phyloP scores from a whole-genome alignment of 2,329 filamentous ascomycete genomes.

The Trichophaea hybrida region DNA sequence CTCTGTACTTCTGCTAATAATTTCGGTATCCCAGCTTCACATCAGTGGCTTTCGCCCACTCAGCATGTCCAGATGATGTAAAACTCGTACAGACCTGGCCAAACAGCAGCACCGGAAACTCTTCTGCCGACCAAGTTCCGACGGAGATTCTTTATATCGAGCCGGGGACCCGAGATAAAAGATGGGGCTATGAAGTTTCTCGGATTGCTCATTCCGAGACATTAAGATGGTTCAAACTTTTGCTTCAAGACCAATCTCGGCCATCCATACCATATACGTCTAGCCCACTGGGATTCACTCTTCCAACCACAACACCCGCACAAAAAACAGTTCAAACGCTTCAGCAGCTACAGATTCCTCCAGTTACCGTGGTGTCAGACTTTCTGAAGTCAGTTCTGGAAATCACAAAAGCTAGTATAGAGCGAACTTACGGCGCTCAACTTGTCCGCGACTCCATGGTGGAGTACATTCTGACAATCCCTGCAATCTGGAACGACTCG shows the following conservation, averaged over 20 bases:
- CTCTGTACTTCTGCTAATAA: slow-evolving; percentile 33
- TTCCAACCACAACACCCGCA: background rate
- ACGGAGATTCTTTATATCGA: background rate
- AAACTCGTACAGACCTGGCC: slow-evolving; percentile 2
- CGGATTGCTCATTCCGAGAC: background rate
- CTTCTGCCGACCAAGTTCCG: slow-evolving; percentile 1
- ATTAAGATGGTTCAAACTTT: slow-evolving; percentile 4
- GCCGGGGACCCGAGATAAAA: background rate
- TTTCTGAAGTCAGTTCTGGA: background rate
- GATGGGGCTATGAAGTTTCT: background rate
- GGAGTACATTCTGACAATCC: slow-evolving; percentile 64
- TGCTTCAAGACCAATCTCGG: background rate
- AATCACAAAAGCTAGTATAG: background rate
- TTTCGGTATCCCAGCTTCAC: slow-evolving; percentile 47
- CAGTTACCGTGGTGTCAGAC: background rate
- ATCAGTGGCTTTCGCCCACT: background rate
- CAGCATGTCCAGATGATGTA: background rate
- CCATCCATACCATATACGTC: background rate
- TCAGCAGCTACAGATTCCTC: background rate
- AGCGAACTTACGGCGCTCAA: background rate
- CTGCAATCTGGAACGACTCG: slow-evolving; percentile 70
- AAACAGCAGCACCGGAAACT: background rate
- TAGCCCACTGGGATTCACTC: background rate
- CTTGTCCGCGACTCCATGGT: background rate
- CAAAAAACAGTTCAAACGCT: background rate